Percentiles rank a stretch among this genome's conserved stretches.
Evolutionary conservation across 306 rosid genomes (phyloP).

Genomic region (Sicyos baderoa): DNA sequence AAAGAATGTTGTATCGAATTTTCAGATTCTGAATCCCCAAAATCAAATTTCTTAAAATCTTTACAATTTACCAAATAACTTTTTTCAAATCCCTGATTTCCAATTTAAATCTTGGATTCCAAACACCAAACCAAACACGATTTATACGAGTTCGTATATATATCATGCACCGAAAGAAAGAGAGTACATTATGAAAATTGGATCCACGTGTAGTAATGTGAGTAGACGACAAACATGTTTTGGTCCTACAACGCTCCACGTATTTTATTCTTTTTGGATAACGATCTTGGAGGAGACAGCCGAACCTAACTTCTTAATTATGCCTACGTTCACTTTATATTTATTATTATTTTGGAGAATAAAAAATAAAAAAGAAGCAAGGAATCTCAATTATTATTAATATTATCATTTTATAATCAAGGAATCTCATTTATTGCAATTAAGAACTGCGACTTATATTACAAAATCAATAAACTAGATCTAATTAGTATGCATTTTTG

Average conservation of each 20-base stretch:
- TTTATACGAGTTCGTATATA: too few relatives aligned
- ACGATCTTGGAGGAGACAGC: not conserved
- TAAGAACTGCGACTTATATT: not conserved
- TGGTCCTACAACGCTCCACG: not conserved
- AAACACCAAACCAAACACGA: too few relatives aligned
- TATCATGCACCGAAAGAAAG: too few relatives aligned
- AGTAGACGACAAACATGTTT: not conserved
- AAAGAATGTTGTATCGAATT: too few relatives aligned
- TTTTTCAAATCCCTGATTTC: too few relatives aligned
- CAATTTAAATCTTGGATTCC: too few relatives aligned
- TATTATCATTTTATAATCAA: not conserved
- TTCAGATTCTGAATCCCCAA: too few relatives aligned
- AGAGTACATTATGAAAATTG: not conserved
- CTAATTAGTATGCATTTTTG: too few relatives aligned
- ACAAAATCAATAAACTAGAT: not conserved
- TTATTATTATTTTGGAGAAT: not conserved
- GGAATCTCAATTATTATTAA: too few relatives aligned
- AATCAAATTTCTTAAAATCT: too few relatives aligned
- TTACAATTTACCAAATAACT: too few relatives aligned
- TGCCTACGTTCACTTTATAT: not conserved
- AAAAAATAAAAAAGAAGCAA: not conserved
- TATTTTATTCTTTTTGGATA: not conserved
- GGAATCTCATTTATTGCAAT: not conserved
- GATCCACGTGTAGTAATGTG: not conserved
- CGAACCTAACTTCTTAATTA: not conserved